Conservation (phyloP, 306 rosid species). For the Sesbania bispinosa region DNA sequence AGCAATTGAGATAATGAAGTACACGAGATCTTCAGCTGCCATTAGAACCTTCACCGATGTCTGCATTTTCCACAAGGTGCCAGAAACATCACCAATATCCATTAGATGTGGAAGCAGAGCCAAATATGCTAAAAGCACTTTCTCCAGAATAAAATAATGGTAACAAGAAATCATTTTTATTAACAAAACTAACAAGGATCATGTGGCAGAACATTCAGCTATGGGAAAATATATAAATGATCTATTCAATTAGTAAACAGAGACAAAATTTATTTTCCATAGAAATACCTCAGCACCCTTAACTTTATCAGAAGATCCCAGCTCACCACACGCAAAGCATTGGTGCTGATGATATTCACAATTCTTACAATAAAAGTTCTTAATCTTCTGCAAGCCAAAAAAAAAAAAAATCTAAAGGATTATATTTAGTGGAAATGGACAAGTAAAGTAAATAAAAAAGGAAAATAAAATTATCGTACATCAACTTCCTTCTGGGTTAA, state of each 20-base stretch:
- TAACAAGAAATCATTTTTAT: not conserved
- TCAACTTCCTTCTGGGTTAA: constrained; percentile 56
- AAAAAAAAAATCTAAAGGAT: constrained; percentile 13
- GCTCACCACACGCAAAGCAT: constrained; percentile 83
- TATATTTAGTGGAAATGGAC: constrained; percentile 5
- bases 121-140: not conserved
- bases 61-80: not conserved
- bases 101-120: not conserved
- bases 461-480: constrained; percentile 42
- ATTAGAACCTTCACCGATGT: not conserved
- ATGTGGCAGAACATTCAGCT: not conserved
- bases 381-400: constrained; percentile 48
- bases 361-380: constrained; percentile 63
- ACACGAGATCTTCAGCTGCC: not conserved
- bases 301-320: constrained; percentile 72
- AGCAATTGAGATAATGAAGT: not conserved
- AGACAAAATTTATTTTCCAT: not conserved
- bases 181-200: not conserved
- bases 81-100: not conserved
- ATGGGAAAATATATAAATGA: not conserved
- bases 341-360: constrained; percentile 73
- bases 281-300: constrained; percentile 70
- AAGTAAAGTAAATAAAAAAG: constrained; percentile 11
- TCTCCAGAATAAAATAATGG: not conserved
- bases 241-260: not conserved